Conservation (phyloP, 2,329 filamentous ascomycete species). For the Raffaelea albimanens region DNA sequence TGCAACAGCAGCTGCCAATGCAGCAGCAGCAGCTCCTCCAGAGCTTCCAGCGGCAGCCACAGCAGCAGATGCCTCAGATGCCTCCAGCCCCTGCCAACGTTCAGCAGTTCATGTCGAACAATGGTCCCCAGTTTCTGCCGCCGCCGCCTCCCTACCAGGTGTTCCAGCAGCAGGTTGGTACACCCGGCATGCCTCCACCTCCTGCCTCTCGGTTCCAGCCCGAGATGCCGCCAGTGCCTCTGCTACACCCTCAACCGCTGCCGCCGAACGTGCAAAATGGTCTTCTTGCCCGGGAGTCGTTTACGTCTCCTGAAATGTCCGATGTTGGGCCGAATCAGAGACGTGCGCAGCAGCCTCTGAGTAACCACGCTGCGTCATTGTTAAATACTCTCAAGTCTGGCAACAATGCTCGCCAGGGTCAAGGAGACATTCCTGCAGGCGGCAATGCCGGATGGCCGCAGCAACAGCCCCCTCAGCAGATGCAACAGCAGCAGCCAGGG, state of each 20-base stretch:
- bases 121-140: not conserved
- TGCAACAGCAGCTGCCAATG: not conserved
- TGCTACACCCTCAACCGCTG: not conserved
- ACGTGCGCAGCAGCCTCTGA: conserved; percentile 16
- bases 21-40: not conserved
- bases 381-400: conserved; percentile 30
- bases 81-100: not conserved
- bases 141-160: not conserved
- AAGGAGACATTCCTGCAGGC: not conserved
- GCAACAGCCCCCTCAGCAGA: not conserved
- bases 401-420: not conserved
- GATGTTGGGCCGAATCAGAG: not conserved
- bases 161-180: not conserved
- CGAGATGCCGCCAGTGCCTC: not conserved
- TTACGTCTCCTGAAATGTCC: not conserved
- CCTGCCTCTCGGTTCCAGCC: not conserved
- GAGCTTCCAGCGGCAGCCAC: not conserved
- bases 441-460: not conserved
- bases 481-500: conserved; percentile 1
- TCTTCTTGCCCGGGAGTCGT: not conserved
- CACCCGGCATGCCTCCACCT: not conserved
- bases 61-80: not conserved
- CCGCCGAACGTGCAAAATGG: conserved; percentile 1
- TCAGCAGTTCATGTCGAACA: not conserved
- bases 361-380: conserved; percentile 25